phyloP scores from a whole-genome alignment of 768 basidiomycete species.

The Lactifluus echinatus region DNA sequence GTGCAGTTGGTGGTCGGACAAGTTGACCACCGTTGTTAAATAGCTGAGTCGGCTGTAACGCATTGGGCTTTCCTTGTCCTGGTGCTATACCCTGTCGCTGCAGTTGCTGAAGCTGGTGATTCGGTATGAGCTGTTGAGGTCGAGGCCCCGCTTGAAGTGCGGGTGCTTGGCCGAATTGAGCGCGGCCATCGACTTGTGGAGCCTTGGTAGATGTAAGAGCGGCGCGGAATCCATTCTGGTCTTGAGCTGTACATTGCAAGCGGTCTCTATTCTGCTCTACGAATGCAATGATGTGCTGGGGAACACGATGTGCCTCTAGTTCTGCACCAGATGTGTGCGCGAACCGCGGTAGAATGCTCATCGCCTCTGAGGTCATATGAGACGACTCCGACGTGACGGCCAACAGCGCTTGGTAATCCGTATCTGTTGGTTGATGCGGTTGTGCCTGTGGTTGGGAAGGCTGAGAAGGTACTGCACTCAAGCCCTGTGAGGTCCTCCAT shows the following conservation, averaged over 20 bases:
- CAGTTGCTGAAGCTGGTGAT: not conserved
- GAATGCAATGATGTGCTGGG: conserved; percentile 5
- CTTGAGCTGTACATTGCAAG: conserved; percentile 9
- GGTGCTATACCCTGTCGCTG: not conserved
- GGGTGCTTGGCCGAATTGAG: conserved; percentile 3
- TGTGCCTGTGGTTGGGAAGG: conserved; percentile 1
- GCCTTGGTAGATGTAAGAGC: conserved; percentile 10
- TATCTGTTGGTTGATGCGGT: conserved; percentile 8
- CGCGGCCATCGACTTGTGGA: conserved; percentile 1
- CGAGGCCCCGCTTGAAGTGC: not conserved
- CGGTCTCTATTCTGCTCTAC: conserved; percentile 12
- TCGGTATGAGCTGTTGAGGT: not conserved
- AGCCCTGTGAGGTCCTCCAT: not conserved
- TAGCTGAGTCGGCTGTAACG: not conserved
- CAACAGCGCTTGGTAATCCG: conserved; percentile 13
- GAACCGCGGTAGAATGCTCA: conserved; percentile 16
- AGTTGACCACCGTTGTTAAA: not conserved
- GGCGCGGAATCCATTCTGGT: conserved; percentile 15
- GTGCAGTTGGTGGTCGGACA: not conserved
- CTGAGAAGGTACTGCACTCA: not conserved
- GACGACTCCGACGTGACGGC: not conserved
- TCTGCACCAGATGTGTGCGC: conserved; percentile 15
- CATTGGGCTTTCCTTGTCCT: not conserved
- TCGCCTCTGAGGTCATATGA: not conserved
- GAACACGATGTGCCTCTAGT: conserved; percentile 10